A percentile compares a stretch with the other conserved stretches of the same genome.
Evolutionary conservation across 306 rosid genomes (phyloP).

Genomic region (Quercus dentata): DNA sequence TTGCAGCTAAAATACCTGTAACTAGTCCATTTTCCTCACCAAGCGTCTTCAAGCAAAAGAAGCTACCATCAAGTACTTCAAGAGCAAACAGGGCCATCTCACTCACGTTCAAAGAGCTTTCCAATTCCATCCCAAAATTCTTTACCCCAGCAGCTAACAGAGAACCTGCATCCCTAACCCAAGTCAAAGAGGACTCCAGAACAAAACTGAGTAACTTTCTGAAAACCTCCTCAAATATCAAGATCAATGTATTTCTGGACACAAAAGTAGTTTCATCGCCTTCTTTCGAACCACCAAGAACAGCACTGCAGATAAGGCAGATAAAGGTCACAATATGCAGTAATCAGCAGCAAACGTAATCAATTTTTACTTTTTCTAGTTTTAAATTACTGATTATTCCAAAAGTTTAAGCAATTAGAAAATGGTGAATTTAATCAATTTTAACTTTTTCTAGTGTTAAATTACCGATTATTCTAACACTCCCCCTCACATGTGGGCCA

Average conservation of each 20-base stretch:
- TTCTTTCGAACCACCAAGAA: slow-evolving; percentile 73
- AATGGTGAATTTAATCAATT: neutral
- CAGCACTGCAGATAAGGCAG: slow-evolving; percentile 60
- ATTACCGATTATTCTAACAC: too few species aligned
- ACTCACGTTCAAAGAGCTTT: slow-evolving; percentile 37
- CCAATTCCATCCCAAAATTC: slow-evolving; percentile 29
- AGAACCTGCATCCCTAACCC: slow-evolving; percentile 64
- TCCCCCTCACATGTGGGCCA: too few species aligned
- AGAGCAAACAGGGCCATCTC: slow-evolving; percentile 71
- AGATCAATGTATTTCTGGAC: slow-evolving; percentile 54
- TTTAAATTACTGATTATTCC: neutral
- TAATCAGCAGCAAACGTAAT: slow-evolving; percentile 15
- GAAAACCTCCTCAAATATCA: slow-evolving; percentile 63
- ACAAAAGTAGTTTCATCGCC: slow-evolving; percentile 49
- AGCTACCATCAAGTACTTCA: slow-evolving; percentile 72
- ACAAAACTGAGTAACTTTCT: slow-evolving; percentile 65
- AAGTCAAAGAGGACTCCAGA: slow-evolving; percentile 54
- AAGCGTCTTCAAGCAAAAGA: slow-evolving; percentile 60
- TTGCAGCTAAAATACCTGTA: slow-evolving; percentile 64
- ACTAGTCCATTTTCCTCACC: slow-evolving; percentile 56
- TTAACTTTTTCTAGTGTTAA: neutral
- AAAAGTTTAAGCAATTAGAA: too few species aligned
- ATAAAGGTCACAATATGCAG: slow-evolving; percentile 1
- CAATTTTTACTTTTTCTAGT: slow-evolving; percentile 1
- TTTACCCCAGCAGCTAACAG: slow-evolving; percentile 37